Evolutionary conservation across 2,329 filamentous ascomycete genomes (phyloP).

Genomic region (Phyllosticta citrichinensis): DNA sequence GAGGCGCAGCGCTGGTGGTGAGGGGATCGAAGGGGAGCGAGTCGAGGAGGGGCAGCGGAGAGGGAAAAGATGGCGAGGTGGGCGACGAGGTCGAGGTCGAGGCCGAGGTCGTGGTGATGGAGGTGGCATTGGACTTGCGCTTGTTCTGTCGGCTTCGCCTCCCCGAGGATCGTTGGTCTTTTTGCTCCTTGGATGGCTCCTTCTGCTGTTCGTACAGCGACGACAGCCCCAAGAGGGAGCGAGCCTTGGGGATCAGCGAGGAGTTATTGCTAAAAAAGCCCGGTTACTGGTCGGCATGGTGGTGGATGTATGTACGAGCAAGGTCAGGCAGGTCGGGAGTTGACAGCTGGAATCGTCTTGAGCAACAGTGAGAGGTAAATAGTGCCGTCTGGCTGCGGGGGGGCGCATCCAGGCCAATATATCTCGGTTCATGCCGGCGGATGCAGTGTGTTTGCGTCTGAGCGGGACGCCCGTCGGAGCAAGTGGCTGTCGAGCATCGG

Average conservation of each 20-base stretch:
- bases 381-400: neutral
- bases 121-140: neutral
- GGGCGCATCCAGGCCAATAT: neutral
- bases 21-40: constrained; percentile 21
- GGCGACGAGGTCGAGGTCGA: neutral
- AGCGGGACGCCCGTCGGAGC: neutral
- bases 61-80: neutral
- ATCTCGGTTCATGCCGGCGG: neutral
- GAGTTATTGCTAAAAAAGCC: neutral
- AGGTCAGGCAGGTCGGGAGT: neutral
- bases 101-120: neutral
- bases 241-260: neutral
- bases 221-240: neutral
- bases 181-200: neutral
- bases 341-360: neutral
- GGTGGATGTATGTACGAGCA: neutral
- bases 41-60: neutral
- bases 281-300: neutral
- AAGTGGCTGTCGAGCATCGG: neutral
- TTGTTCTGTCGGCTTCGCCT: neutral
- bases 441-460: neutral
- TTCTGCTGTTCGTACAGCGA: neutral
- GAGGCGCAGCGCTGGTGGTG: constrained; percentile 21
- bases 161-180: neutral
- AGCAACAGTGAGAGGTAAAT: neutral